Evolutionary conservation across 129 eudicot species (phyloP).

Genomic region (Smallanthus sonchifolius): DNA sequence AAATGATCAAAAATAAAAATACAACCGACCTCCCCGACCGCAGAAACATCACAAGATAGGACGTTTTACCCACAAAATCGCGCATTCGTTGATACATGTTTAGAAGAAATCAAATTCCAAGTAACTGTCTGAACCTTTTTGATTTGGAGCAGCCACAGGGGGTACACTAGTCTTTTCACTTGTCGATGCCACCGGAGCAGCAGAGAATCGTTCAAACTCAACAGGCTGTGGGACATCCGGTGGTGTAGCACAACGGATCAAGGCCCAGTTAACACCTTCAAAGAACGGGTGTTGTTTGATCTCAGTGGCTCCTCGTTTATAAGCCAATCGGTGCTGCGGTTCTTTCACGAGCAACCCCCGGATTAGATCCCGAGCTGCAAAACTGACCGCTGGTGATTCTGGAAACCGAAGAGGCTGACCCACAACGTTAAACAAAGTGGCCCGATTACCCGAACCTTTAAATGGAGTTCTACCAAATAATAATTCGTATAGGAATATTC

Average conservation of each 20-base stretch:
- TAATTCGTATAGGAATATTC: slow-evolving; percentile 59
- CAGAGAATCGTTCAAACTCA: slow-evolving; percentile 31
- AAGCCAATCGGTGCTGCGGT: slow-evolving; percentile 53
- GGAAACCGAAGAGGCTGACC: slow-evolving; percentile 65
- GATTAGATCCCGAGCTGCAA: slow-evolving; percentile 52
- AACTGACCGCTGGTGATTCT: slow-evolving; percentile 51
- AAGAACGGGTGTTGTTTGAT: slow-evolving; percentile 73
- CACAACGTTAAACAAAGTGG: slow-evolving; percentile 59
- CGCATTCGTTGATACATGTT: background rate
- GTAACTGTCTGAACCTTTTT: slow-evolving; percentile 53
- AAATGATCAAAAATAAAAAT: slow-evolving; percentile 17
- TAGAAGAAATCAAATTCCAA: slow-evolving; percentile 72
- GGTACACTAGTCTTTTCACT: slow-evolving; percentile 39
- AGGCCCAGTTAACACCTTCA: slow-evolving; percentile 68
- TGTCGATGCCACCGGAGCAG: slow-evolving; percentile 26
- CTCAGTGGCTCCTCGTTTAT: slow-evolving; percentile 65
- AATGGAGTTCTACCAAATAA: slow-evolving; percentile 67
- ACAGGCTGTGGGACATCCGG: slow-evolving; percentile 50
- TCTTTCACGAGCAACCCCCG: slow-evolving; percentile 61
- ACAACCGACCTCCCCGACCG: background rate
- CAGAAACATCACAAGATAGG: slow-evolving; percentile 11
- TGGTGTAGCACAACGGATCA: slow-evolving; percentile 49
- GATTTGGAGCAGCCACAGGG: slow-evolving; percentile 36
- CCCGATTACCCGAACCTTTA: slow-evolving; percentile 63
- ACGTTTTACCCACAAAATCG: slow-evolving; percentile 17